phyloP scores from a whole-genome alignment of 140 eudicot species.

The Anethum foeniculum region DNA sequence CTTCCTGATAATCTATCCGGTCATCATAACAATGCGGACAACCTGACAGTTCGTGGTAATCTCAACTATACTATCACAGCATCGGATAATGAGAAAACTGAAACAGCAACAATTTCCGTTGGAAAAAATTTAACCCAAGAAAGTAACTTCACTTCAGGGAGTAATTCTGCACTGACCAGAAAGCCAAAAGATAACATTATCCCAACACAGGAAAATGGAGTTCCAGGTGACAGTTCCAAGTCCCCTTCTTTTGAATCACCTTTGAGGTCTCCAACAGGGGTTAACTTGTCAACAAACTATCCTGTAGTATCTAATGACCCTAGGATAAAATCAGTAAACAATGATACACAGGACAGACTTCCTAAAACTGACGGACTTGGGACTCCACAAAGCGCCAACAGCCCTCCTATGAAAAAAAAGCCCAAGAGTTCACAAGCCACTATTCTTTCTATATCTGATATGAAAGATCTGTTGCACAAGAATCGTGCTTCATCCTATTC shows the following conservation, averaged over 20 bases:
- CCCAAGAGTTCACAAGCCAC: conserved; percentile 2
- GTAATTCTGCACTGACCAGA: not conserved
- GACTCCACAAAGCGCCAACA: not conserved
- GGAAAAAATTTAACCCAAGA: conserved; percentile 7
- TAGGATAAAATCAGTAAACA: conserved; percentile 8
- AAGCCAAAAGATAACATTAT: not conserved
- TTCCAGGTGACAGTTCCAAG: conserved; percentile 9
- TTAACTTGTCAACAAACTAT: conserved; percentile 10
- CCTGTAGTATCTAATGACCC: conserved; percentile 14
- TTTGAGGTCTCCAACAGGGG: conserved; percentile 15
- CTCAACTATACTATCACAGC: conserved; percentile 23
- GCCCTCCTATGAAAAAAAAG: conserved; percentile 1
- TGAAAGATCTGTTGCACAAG: conserved; percentile 25
- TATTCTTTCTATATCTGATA: conserved; percentile 19
- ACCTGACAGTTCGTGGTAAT: conserved; percentile 17
- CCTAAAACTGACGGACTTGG: not conserved
- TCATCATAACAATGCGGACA: conserved; percentile 14
- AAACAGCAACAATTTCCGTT: conserved; percentile 12
- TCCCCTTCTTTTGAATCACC: conserved; percentile 19
- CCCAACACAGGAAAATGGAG: conserved; percentile 13
- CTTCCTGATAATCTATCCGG: conserved; percentile 19
- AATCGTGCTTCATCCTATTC: conserved; percentile 22
- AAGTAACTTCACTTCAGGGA: conserved; percentile 14
- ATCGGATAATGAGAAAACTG: conserved; percentile 17
- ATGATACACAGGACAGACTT: conserved; percentile 10